These are phyloP conservation scores for Exophiala calicioides DNA, from an alignment of 2,329 filamentous ascomycete genomes.

Conservation along the genomic window DNA sequence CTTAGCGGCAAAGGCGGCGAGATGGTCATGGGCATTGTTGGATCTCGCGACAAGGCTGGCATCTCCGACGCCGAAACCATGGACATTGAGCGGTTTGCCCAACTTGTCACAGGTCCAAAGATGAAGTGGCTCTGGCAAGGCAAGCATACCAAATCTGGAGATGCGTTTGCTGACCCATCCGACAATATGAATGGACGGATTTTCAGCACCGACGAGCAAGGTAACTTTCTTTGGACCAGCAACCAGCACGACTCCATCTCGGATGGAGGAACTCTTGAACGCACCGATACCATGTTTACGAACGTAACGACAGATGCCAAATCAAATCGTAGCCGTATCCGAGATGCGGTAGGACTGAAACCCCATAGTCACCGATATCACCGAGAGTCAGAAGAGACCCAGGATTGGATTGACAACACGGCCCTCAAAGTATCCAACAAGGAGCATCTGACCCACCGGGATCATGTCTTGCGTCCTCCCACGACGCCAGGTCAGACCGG, in stretches of 20 bases:
- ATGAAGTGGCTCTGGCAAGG: constrained; percentile 95
- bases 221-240: constrained; percentile 48
- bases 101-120: constrained; percentile 75
- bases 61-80: constrained; percentile 91
- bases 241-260: constrained; percentile 30
- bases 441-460: constrained; percentile 8
- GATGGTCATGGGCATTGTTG: constrained; percentile 93
- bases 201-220: constrained; percentile 49
- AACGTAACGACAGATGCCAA: constrained; percentile 21
- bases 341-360: constrained; percentile 24
- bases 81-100: constrained; percentile 81
- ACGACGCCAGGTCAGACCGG: constrained; percentile 5
- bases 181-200: constrained; percentile 39
- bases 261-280: constrained; percentile 20
- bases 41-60: constrained; percentile 79
- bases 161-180: constrained; percentile 31
- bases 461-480: constrained; percentile 14
- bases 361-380: constrained; percentile 15
- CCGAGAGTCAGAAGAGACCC: constrained; percentile 14
- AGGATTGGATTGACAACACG: constrained; percentile 18
- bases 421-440: constrained; percentile 6
- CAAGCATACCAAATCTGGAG: constrained; percentile 69
- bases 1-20: constrained; percentile 92
- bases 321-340: constrained; percentile 20
- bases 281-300: constrained; percentile 21